Conservation (phyloP, 2,329 filamentous ascomycete genomes). For the Aspergillus aculeatus region DNA sequence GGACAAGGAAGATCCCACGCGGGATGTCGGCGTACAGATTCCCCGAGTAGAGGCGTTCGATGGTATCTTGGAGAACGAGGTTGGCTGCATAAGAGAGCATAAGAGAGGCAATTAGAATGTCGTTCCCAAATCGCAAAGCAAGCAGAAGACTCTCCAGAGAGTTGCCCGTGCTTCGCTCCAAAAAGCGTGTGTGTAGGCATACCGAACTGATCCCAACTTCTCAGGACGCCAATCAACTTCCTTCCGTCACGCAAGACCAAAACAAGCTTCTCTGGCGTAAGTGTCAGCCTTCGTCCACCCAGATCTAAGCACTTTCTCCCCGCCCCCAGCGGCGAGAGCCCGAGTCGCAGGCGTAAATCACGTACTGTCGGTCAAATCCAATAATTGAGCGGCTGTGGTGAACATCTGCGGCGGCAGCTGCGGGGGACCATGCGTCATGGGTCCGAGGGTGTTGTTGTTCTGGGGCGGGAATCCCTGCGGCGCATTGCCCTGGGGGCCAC, state of each 20-base stretch:
- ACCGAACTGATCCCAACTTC: conserved; percentile 99
- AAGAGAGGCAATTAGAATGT: not conserved
- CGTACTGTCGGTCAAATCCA: conserved; percentile 97
- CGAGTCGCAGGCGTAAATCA: not conserved
- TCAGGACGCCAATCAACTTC: conserved; percentile 86
- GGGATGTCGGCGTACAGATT: conserved; percentile 78
- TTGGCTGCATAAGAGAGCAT: conserved; percentile 65
- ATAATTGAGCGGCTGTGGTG: conserved; percentile 89
- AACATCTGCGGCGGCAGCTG: conserved; percentile 83
- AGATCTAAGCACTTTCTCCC: not conserved
- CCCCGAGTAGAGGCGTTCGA: conserved; percentile 79
- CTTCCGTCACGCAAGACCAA: conserved; percentile 87
- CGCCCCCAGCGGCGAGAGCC: not conserved
- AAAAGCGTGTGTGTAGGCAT: conserved; percentile 33
- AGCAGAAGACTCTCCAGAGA: too few species aligned
- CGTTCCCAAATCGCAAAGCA: too few species aligned
- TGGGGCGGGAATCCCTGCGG: conserved; percentile 30
- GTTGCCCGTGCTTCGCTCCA: too few species aligned
- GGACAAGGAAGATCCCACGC: conserved; percentile 84
- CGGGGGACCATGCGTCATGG: conserved; percentile 41
- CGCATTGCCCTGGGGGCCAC: conserved; percentile 28
- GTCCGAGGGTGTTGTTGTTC: conserved; percentile 28
- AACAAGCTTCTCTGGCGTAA: conserved; percentile 81
- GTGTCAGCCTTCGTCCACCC: not conserved
- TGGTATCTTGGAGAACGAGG: conserved; percentile 87